Evolutionary conservation across 1,284 basidiomycete species (phyloP), one percentile per base, ranked within the genome.

Genomic region (Cryptococcus hybrid): DNA sequence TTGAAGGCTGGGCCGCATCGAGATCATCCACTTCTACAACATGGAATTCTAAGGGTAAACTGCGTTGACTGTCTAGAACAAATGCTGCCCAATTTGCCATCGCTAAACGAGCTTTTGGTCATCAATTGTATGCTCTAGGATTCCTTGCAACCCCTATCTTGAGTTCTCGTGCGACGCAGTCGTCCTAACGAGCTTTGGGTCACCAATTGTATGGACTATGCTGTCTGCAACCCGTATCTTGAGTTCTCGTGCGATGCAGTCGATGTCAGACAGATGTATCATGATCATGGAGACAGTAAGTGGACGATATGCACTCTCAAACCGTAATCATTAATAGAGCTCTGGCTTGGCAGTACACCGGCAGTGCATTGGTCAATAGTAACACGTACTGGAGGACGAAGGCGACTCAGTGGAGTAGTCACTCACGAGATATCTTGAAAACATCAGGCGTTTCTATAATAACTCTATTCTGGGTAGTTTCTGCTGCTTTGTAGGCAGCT

Each of bases 251-350:
- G 90, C 8, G 95, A 97, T 73, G 93, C 92, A 0, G 90, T 96
- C 50, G 94, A 96, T 74, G 94, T 99, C 85, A 64, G n/a, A 99
- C 94, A 98, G 78, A 98, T 99, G 94, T 99, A 97, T 76, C 93
- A 98, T 73, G 92, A 96, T 74, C 91, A 94, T 67, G 92, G 92
- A 1, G 92, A 96, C 68, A 93, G 90, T 90, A 67, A 68, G 87
- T 78, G 52, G 15, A 30, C 30, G 4, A n/a, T 13, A 4, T 3
- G 24, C 34, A 34, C 7, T 24, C 11, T 6, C 4, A 9, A 50
- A 11, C 18, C n/a, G 35, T 30, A 6, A 6, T 38, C 42, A n/a
- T 11, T 35, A 51, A 43, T 34, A 50, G 40, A 43, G 90, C 93
- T 1, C 87, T 99, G 57, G 95, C 96, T 0, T 82, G 98, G 67